Evolutionary conservation across 306 rosid genomes (phyloP).

Genomic region (Prunus fruticosa): DNA sequence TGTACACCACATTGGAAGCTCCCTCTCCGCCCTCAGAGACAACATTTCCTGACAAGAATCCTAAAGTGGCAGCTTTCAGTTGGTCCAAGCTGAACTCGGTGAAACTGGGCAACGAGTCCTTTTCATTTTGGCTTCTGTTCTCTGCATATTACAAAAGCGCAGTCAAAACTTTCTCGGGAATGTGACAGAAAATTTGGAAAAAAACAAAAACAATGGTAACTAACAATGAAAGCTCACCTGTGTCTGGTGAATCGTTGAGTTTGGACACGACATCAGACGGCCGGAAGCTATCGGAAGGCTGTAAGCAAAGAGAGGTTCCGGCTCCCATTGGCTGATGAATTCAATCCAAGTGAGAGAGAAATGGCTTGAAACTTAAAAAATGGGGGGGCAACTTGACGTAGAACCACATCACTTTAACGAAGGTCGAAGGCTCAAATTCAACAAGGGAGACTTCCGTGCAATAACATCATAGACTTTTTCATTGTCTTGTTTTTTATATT

Average conservation of each 20-base stretch:
- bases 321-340: slow-evolving; percentile 70
- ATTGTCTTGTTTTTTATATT: too few relatives aligned
- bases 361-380: neutral
- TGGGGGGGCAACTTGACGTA: too few relatives aligned
- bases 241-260: slow-evolving; percentile 53
- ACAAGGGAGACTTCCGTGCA: too few relatives aligned
- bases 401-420: too few relatives aligned
- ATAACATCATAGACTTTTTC: too few relatives aligned
- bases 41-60: slow-evolving; percentile 77
- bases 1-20: slow-evolving; percentile 94
- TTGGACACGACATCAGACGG: slow-evolving; percentile 68
- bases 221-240: slow-evolving; percentile 38
- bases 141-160: slow-evolving; percentile 38
- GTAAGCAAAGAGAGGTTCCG: slow-evolving; percentile 63
- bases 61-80: slow-evolving; percentile 69
- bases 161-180: slow-evolving; percentile 8
- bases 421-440: too few relatives aligned
- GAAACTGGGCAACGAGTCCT: slow-evolving; percentile 57
- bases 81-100: slow-evolving; percentile 77
- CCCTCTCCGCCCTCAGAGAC: slow-evolving; percentile 98
- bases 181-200: slow-evolving; percentile 14
- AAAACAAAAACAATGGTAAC: neutral
- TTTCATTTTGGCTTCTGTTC: slow-evolving; percentile 49
- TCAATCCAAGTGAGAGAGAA: slow-evolving; percentile 14
- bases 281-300: slow-evolving; percentile 72